A percentile compares a stretch with the other conserved stretches of the same genome.
Evolutionary conservation across 208 protist genomes (phyloP).

Genomic region (Trypanosoma cruzi): DNA sequence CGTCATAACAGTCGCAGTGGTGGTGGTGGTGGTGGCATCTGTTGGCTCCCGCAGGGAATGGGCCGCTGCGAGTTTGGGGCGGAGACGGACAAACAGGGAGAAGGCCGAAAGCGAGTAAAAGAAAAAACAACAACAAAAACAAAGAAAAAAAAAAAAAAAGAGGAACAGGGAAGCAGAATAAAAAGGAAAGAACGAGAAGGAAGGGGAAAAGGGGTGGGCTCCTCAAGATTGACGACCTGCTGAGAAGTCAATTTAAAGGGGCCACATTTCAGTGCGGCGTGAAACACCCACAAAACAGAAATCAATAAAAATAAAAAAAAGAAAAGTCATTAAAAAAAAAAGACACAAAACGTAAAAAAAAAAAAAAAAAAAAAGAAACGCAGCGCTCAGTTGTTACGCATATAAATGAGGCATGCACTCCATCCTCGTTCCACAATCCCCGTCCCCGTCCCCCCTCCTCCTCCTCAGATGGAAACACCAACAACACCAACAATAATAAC

Average conservation of each 20-base stretch:
- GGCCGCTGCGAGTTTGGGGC: not conserved
- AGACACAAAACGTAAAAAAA: not conserved
- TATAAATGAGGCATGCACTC: too few relatives aligned
- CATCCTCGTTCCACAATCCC: too few relatives aligned
- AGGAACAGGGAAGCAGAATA: not conserved
- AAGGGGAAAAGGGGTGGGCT: too few relatives aligned
- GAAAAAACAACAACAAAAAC: not conserved
- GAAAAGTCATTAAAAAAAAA: not conserved
- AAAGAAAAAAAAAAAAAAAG: slow-evolving; percentile 22
- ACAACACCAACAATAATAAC: not conserved
- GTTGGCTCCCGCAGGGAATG: not conserved
- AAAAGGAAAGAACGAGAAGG: too few relatives aligned
- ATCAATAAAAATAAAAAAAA: not conserved
- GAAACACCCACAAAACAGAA: not conserved
- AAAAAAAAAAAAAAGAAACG: slow-evolving; percentile 8
- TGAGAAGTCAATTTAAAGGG: slow-evolving; percentile 15
- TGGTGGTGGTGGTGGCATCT: not conserved
- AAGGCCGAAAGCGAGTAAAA: not conserved
- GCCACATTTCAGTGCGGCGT: not conserved
- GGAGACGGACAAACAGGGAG: not conserved
- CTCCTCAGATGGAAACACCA: too few relatives aligned
- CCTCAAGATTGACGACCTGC: not conserved
- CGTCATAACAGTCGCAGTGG: not conserved
- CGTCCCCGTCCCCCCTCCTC: too few relatives aligned
- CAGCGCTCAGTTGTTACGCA: too few relatives aligned